phyloP scores from a whole-genome alignment of 2,329 filamentous ascomycete species.

The Colletotrichum tabaci region DNA sequence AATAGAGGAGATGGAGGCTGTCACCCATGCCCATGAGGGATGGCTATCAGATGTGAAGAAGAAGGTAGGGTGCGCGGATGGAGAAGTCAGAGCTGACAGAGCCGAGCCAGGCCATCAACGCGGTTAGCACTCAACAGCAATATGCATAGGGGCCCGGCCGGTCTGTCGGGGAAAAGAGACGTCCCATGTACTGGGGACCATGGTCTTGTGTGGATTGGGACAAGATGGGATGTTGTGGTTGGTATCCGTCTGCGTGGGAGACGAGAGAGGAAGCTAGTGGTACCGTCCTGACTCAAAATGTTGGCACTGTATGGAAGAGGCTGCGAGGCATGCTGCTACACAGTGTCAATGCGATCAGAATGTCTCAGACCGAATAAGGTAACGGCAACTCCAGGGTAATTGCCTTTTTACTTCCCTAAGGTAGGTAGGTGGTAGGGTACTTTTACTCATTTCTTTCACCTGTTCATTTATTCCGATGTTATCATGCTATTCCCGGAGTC shows the following conservation, averaged over 20 bases:
- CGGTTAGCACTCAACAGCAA: constrained; percentile 3
- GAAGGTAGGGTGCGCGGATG: neutral
- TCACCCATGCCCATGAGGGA: neutral
- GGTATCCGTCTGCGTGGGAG: constrained; percentile 5
- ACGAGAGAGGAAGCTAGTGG: constrained; percentile 17
- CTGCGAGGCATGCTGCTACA: neutral
- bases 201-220: neutral
- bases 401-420: neutral
- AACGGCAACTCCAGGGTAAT: neutral
- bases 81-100: neutral
- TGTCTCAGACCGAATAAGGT: neutral
- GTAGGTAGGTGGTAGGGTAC: too few species aligned
- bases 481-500: too few species aligned
- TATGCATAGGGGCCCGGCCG: constrained; percentile 14
- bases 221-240: neutral
- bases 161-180: constrained; percentile 5
- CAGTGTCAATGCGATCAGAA: constrained; percentile 12
- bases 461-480: neutral
- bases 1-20: neutral
- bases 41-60: neutral
- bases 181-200: constrained; percentile 2
- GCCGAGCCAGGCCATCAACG: constrained; percentile 11
- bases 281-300: neutral
- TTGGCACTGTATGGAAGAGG: neutral
- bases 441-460: too few species aligned